Base-by-base conservation (phyloP, 495 filamentous ascomycete species). In the Saxophila tyrrhenica region DNA sequence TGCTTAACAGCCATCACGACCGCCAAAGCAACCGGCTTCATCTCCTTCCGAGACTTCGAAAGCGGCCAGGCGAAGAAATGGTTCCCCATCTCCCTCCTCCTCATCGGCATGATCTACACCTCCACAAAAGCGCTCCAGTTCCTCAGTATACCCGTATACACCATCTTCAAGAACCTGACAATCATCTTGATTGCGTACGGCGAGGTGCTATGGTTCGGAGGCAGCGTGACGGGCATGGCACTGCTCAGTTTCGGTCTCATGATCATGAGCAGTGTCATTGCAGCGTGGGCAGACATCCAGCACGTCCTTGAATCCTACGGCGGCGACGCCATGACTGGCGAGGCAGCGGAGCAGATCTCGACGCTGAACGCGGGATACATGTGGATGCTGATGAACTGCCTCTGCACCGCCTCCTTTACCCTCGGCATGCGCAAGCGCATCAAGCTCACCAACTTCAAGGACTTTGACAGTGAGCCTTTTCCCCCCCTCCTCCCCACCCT, bases 51-150 rank as follows among this genome's bases (percentile, higher is more conserved):
- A 48, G 86, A 94, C 57, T 97, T 97, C 69, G 94, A 91, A 65
- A 62, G 76, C 39, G 85, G 87, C 58, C 92, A 97, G 72, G 92
- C 88, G 3, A 87, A 78, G 66, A 94, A 89, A 77, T 99, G 90
- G 92, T 99, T 99, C 69, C 92, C 92, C 41, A 88, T 99, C 66
- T 96, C 94, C 45, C 75, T 97, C 42, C 83, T 96, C 52, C 83
- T 99, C 56, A 94, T 99, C 68, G 89, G 89, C 62, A 99, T 96
- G 91, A 99, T 97, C 71, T 99, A 97, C 75, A 97, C 92, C 46
- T 82, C 86, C 65, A 89, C 87, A 67, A 96, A 96, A 73, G 91
- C 92, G 20, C 83, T 99, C 48, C 90, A 96, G 69, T 97, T 82
- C 73, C 84, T 99, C 54, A 95, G 88, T 17, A 94, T 99, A 50